Conservation (phyloP, 192 early-diverging fungal species). For the Entomortierella chlamydospora region DNA sequence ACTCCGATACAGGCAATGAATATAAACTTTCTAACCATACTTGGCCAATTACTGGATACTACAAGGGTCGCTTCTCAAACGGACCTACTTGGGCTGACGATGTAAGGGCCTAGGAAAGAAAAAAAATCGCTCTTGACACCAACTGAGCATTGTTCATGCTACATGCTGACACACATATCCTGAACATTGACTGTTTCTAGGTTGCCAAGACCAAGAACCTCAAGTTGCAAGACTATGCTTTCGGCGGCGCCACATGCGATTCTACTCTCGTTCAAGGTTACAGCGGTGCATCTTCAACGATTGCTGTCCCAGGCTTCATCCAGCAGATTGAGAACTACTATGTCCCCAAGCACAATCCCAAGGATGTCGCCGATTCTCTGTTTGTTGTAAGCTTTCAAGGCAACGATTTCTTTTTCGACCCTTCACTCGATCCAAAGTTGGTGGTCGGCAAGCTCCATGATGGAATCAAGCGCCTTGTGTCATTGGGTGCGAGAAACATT, state of each 20-base stretch:
- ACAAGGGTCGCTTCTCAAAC: constrained; percentile 58
- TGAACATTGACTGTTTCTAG: too few relatives aligned
- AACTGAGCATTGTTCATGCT: too few relatives aligned
- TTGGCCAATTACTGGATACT: constrained; percentile 22
- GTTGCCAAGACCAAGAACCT: constrained; percentile 7
- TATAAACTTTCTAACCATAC: constrained; percentile 16
- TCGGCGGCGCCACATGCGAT: constrained; percentile 55
- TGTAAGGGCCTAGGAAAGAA: constrained; percentile 9
- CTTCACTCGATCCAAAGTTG: not conserved
- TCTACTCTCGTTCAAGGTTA: constrained; percentile 31
- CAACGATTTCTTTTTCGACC: constrained; percentile 46
- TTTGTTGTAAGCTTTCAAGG: constrained; percentile 39
- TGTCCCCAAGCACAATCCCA: not conserved
- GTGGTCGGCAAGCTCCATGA: constrained; percentile 14
- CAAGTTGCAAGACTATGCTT: constrained; percentile 56
- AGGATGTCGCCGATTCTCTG: constrained; percentile 3
- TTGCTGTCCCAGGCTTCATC: constrained; percentile 41
- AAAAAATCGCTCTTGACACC: too few relatives aligned
- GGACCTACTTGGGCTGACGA: constrained; percentile 61
- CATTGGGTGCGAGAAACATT: constrained; percentile 19
- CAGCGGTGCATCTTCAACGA: constrained; percentile 12
- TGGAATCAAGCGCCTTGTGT: constrained; percentile 14
- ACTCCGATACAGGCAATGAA: constrained; percentile 31
- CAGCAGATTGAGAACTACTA: constrained; percentile 29
- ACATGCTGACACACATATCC: too few relatives aligned